A percentile compares a stretch with the other conserved stretches of the same genome.
phyloP scores from a whole-genome alignment of 75 land plant species.

The Selaginella tamariscina region DNA sequence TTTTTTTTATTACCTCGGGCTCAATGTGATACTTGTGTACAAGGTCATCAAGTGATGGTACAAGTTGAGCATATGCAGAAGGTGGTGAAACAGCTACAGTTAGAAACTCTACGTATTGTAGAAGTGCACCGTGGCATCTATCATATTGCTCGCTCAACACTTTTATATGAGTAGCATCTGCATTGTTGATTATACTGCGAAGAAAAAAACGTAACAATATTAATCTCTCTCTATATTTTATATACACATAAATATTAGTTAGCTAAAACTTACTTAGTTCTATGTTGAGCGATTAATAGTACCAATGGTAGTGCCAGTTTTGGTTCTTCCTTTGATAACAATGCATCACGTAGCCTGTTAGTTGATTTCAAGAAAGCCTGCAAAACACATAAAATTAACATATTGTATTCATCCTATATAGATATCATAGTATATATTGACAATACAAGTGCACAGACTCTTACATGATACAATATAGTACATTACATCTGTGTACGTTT shows the following conservation, averaged over 20 bases:
- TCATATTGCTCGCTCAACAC: constrained; percentile 98
- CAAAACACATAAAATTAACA: constrained; percentile 11
- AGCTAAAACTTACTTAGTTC: constrained; percentile 55
- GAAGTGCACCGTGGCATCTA: constrained; percentile 86
- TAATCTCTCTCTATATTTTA: neutral
- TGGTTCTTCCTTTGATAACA: constrained; percentile 90
- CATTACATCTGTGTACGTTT: neutral
- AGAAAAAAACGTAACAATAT: neutral
- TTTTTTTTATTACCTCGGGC: constrained; percentile 99
- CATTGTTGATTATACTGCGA: constrained; percentile 76
- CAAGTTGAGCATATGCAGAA: constrained; percentile 64
- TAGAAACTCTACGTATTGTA: constrained; percentile 96
- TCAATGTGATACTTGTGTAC: constrained; percentile 82
- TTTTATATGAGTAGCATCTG: constrained; percentile 82
- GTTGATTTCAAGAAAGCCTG: constrained; percentile 89
- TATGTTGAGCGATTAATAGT: constrained; percentile 85
- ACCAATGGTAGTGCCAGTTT: constrained; percentile 89
- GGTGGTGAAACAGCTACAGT: constrained; percentile 62
- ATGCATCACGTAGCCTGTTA: constrained; percentile 73
- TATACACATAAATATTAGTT: neutral
- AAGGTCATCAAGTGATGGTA: constrained; percentile 78
- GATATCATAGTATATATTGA: neutral
- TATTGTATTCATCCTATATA: neutral
- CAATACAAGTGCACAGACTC: neutral
- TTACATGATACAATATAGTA: neutral